These are phyloP conservation scores for Cenchrus americanus DNA, from an alignment of 176 grass and related monocot species.

Conservation along the genomic window DNA sequence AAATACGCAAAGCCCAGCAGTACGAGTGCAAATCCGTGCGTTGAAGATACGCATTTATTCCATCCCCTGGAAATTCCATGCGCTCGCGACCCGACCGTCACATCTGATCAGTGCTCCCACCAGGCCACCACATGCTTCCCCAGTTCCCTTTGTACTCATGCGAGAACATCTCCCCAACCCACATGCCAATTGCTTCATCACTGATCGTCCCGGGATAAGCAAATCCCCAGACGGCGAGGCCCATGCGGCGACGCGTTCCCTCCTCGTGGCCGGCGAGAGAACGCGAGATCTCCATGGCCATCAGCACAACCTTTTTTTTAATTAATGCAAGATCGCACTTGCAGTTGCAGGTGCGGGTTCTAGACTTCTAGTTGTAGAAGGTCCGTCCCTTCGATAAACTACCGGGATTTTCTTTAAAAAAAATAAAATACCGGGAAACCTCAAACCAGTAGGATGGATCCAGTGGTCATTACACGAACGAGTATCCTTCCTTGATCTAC, in stretches of 20 bases:
- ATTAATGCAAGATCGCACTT: conserved; percentile 31
- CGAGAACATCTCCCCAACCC: not conserved
- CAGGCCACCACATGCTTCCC: not conserved
- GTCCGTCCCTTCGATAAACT: not conserved
- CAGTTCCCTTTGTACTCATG: not conserved
- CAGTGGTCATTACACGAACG: not conserved
- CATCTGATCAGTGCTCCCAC: not conserved
- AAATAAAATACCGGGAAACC: too few species aligned
- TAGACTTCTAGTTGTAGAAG: not conserved
- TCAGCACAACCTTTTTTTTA: not conserved
- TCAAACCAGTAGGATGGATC: not conserved
- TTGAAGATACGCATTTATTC: not conserved
- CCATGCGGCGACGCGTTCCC: not conserved
- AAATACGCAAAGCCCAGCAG: not conserved
- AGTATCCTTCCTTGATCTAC: not conserved
- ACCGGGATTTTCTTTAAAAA: too few species aligned
- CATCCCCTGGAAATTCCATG: conserved; percentile 28
- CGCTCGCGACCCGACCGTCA: not conserved
- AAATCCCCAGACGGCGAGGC: not conserved
- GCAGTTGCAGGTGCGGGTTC: not conserved
- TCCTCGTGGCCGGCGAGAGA: conserved; percentile 22
- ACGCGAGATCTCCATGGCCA: conserved; percentile 42
- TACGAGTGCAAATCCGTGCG: not conserved
- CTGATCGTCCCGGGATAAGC: conserved; percentile 13
- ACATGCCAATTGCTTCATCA: conserved; percentile 27